Conservation (phyloP, 108 stramenopile genomes). For the Stephanodiscus triporus region DNA sequence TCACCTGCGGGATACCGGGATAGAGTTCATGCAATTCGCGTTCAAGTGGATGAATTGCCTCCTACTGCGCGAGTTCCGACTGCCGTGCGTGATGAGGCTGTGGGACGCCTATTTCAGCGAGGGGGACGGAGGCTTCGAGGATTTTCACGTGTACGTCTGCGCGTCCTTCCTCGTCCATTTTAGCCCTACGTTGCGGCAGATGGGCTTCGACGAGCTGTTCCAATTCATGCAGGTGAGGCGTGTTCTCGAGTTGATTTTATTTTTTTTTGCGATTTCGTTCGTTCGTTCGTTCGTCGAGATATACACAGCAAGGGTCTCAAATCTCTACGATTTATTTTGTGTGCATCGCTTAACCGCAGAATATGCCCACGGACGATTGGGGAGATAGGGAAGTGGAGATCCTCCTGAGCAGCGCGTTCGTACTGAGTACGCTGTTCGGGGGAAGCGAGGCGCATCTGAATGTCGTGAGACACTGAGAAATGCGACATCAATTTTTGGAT, state of each 20-base stretch:
- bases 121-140: constrained; percentile 89
- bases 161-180: constrained; percentile 96
- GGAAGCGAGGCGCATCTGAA: constrained; percentile 88
- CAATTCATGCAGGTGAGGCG: constrained; percentile 87
- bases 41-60: constrained; percentile 99
- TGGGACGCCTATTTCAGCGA: constrained; percentile 97
- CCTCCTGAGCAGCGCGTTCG: constrained; percentile 82
- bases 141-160: constrained; percentile 98
- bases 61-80: constrained; percentile 90
- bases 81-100: constrained; percentile 80
- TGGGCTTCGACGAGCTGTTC: constrained; percentile 95
- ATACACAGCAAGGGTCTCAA: no score
- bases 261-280: not conserved
- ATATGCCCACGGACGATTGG: constrained; percentile 81
- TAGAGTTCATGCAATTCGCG: constrained; percentile 95
- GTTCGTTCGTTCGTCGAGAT: not conserved
- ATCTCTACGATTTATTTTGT: no score
- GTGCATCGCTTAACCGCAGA: no score
- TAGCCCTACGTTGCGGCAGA: constrained; percentile 76
- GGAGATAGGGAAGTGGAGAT: constrained; percentile 87
- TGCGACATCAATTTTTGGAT: not conserved
- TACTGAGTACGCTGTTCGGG: constrained; percentile 85
- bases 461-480: constrained; percentile 30
- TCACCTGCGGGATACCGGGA: constrained; percentile 77
- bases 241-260: not conserved